These are phyloP conservation scores for Vitis rotundifolia DNA, from an alignment of 164 flowering plant species.

Conservation along the genomic window DNA sequence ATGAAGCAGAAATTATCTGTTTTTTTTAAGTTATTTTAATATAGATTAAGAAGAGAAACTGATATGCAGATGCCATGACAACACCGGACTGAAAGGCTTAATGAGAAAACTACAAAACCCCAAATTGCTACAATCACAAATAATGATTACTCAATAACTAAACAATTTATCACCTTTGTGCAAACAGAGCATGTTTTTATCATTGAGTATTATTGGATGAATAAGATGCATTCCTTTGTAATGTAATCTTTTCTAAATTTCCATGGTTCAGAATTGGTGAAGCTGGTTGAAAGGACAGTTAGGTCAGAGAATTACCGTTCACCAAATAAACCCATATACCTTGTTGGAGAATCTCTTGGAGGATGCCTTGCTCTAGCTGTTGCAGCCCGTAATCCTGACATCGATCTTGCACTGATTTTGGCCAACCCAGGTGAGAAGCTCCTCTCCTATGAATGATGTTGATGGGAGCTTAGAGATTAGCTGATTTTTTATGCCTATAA, in stretches of 20 bases:
- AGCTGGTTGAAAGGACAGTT: constrained; percentile 54
- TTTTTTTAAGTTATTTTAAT: no score
- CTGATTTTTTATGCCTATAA: no score
- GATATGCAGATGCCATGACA: no score
- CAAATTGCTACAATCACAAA: no score
- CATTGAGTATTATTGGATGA: not conserved
- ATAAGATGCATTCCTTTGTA: not conserved
- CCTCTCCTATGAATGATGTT: not conserved
- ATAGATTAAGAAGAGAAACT: no score
- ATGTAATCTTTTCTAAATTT: not conserved
- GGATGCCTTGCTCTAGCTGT: constrained; percentile 74
- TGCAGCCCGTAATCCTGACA: constrained; percentile 63
- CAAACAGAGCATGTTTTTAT: not conserved
- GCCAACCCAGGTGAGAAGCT: constrained; percentile 66
- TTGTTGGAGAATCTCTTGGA: constrained; percentile 78
- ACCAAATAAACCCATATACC: constrained; percentile 66
- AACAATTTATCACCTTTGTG: no score
- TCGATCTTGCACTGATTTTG: constrained; percentile 63
- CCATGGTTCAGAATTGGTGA: constrained; percentile 47
- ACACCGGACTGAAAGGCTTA: no score
- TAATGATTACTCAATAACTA: no score
- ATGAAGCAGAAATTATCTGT: no score
- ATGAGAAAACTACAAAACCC: no score
- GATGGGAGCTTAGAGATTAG: not conserved
- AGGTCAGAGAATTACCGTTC: constrained; percentile 36